Evolutionary conservation across 1,284 basidiomycete genomes (phyloP), one percentile per base, ranked within the genome.

Genomic region (Papiliotrema terrestris): DNA sequence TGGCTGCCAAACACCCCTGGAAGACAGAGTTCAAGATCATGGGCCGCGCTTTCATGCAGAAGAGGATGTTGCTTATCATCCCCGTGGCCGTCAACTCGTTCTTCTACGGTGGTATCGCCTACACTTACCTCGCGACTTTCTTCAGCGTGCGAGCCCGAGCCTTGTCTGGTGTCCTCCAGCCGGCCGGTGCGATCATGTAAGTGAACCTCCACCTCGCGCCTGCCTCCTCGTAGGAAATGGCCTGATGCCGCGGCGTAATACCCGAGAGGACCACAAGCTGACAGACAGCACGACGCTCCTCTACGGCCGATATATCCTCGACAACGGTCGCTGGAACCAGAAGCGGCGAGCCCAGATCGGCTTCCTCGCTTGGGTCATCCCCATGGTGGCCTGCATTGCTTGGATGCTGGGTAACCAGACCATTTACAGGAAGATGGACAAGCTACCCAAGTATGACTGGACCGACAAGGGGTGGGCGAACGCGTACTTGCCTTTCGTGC

Each of bases 61-160:
- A 37, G 39, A 15, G 51, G 47, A 60, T 55, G 9, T 35, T 51
- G 47, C 35, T 51, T 13, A 20, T 57, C 23, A 48, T 60, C 15
- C 44, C 56, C 36, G 45, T 54, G 37, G 50, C 49, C 26, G 38
- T 57, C 52, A 48, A 51, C 39, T 50, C 52, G 14, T 60, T 54
- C 53, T 60, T 57, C 44, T 57, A 55, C 39, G 59, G 55, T 14
- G 59, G 55, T 15, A 46, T 48, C 15, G 48, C 41, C 36, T 25
- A 42, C 43, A 65, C 53, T 19, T 63, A 66, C 44, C 56, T 65
- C 35, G 49, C 60, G 13, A 39, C 52, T 8, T 50, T 55, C 53
- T 66, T 62, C 37, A 47, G 45, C 11, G 60, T 65, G 15, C 59
- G 63, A 38, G 57, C 60, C 8, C 51, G 64, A n/a, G 62, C 60